Evolutionary conservation across 208 protist genomes (phyloP).

Genomic region (Crithidia brevicula): DNA sequence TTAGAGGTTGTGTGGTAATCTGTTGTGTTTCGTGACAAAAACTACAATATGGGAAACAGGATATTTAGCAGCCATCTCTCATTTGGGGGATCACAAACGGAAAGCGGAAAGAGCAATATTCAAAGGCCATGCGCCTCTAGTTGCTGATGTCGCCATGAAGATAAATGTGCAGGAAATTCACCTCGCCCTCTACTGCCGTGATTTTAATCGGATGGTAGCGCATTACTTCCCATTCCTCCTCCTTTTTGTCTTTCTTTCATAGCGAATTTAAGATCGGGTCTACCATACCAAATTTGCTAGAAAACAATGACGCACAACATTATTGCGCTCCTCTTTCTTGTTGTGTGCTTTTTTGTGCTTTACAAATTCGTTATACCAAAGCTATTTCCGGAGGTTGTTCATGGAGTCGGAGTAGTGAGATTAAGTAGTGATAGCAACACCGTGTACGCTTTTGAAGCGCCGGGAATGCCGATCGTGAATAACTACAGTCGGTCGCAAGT

Average conservation of each 20-base stretch:
- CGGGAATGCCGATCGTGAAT: slow-evolving; percentile 38
- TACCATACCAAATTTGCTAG: neutral
- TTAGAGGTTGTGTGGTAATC: too few species aligned
- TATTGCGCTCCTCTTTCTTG: slow-evolving; percentile 23
- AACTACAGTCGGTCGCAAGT: slow-evolving; percentile 43
- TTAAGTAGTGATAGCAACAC: slow-evolving; percentile 24
- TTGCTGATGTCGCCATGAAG: too few species aligned
- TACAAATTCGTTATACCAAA: slow-evolving; percentile 53
- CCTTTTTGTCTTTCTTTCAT: neutral
- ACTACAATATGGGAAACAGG: too few species aligned
- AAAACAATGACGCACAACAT: slow-evolving; percentile 17
- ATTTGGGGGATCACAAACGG: too few species aligned
- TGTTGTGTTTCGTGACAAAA: too few species aligned
- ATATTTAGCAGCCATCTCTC: too few species aligned
- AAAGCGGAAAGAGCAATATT: too few species aligned
- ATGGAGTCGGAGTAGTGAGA: slow-evolving; percentile 33
- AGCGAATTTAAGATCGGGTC: neutral
- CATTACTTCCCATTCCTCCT: too few species aligned
- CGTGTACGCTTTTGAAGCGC: slow-evolving; percentile 42
- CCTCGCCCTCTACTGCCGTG: too few species aligned
- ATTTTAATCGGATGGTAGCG: too few species aligned
- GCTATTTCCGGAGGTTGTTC: slow-evolving; percentile 43
- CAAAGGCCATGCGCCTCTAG: too few species aligned
- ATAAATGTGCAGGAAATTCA: too few species aligned
- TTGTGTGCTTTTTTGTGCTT: slow-evolving; percentile 33